These are phyloP conservation scores for Delitschia confertaspora DNA, from an alignment of 495 filamentous ascomycete species.

Conservation along the genomic window DNA sequence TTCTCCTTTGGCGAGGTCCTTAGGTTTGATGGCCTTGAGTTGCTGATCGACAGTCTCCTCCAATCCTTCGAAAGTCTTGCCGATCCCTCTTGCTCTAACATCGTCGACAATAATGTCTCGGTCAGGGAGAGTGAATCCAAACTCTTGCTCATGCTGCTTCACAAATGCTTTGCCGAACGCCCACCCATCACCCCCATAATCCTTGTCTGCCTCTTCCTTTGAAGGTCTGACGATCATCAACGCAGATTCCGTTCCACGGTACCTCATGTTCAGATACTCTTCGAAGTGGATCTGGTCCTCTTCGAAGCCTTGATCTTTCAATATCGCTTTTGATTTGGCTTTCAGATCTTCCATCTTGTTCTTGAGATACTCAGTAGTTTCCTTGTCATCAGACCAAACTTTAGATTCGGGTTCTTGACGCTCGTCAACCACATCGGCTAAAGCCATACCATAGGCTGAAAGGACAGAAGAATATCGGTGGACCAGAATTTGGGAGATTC, in stretches of 20 bases:
- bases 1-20: conserved; percentile 40
- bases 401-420: conserved; percentile 80
- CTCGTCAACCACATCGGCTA: conserved; percentile 93
- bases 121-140: conserved; percentile 84
- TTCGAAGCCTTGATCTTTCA: conserved; percentile 66
- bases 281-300: conserved; percentile 68
- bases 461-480: conserved; percentile 91
- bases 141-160: conserved; percentile 83
- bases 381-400: conserved; percentile 57
- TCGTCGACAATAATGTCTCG: conserved; percentile 90
- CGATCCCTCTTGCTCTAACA: conserved; percentile 80
- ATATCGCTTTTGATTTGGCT: conserved; percentile 52
- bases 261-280: conserved; percentile 84
- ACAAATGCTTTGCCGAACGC: conserved; percentile 78
- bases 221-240: conserved; percentile 67
- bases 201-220: conserved; percentile 48
- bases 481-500: conserved; percentile 77
- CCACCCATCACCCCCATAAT: conserved; percentile 58
- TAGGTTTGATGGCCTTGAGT: conserved; percentile 54
- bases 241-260: conserved; percentile 77
- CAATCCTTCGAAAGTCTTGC: conserved; percentile 68
- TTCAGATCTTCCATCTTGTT: conserved; percentile 55
- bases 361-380: conserved; percentile 34
- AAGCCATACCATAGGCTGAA: conserved; percentile 92
- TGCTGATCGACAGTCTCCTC: conserved; percentile 76